phyloP scores from a whole-genome alignment of 2,329 filamentous ascomycete species.

The Parafenestella ontariensis region DNA sequence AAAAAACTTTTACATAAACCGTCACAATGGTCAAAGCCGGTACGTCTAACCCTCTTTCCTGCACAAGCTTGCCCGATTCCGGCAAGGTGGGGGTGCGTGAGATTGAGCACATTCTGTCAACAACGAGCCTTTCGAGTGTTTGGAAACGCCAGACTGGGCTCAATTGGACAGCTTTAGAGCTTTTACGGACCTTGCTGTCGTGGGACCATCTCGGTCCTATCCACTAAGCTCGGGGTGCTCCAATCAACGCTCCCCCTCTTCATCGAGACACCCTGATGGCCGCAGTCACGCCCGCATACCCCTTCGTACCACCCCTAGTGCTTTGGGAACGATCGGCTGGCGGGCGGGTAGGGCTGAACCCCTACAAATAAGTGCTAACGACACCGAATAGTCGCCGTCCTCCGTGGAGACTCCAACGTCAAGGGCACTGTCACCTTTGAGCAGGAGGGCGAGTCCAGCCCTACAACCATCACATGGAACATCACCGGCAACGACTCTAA shows the following conservation, averaged over 20 bases:
- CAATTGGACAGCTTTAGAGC: constrained; percentile 25
- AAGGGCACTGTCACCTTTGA: constrained; percentile 93
- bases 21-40: constrained; percentile 98
- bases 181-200: constrained; percentile 35
- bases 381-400: constrained; percentile 76
- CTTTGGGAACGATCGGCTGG: background rate
- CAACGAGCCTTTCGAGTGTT: constrained; percentile 13
- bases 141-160: constrained; percentile 16
- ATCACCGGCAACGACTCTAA: constrained; percentile 92
- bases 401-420: constrained; percentile 98
- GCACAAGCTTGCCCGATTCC: constrained; percentile 27
- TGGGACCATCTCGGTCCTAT: constrained; percentile 12
- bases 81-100: constrained; percentile 51
- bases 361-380: constrained; percentile 6
- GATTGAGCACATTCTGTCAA: constrained; percentile 66
- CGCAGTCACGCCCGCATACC: constrained; percentile 5
- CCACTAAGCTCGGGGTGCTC: constrained; percentile 13
- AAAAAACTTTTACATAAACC: constrained; percentile 49
- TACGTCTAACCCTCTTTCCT: constrained; percentile 59
- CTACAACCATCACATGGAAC: constrained; percentile 90
- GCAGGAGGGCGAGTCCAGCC: constrained; percentile 80
- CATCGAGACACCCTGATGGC: constrained; percentile 40
- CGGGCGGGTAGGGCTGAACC: constrained; percentile 9
- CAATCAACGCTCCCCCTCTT: constrained; percentile 28
- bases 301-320: background rate